phyloP scores from a whole-genome alignment of 2,329 filamentous ascomycete species.

The Xylariaceae sp. region DNA sequence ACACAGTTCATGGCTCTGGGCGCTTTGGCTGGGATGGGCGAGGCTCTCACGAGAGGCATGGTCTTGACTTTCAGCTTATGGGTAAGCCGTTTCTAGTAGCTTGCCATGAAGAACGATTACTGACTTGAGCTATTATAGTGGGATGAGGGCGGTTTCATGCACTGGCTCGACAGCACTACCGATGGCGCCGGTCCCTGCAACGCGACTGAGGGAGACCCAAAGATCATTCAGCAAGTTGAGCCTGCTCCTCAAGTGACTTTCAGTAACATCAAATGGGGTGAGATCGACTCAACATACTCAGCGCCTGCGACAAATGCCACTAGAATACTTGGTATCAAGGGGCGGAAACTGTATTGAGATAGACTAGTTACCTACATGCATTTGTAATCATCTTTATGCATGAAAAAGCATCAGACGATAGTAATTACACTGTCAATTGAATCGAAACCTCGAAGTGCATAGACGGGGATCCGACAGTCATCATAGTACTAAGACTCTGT shows the following conservation, averaged over 20 bases:
- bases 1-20: conserved; percentile 34
- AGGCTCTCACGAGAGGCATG: conserved; percentile 43
- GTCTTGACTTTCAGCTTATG: conserved; percentile 49
- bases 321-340: neutral
- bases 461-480: too few relatives aligned
- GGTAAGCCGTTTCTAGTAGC: too few relatives aligned
- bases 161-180: conserved; percentile 50
- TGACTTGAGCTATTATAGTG: too few relatives aligned
- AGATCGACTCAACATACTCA: conserved; percentile 47
- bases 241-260: conserved; percentile 49
- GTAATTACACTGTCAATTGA: too few relatives aligned
- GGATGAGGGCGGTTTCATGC: conserved; percentile 47
- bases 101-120: too few relatives aligned
- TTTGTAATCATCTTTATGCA: too few relatives aligned
- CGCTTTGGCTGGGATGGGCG: conserved; percentile 40
- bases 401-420: too few relatives aligned
- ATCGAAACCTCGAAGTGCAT: too few relatives aligned
- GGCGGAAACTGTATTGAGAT: neutral
- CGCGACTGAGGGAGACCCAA: conserved; percentile 43
- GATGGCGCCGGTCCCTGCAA: conserved; percentile 48
- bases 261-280: conserved; percentile 54
- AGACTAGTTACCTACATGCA: too few relatives aligned
- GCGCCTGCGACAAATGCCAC: conserved; percentile 1
- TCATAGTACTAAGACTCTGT: too few relatives aligned
- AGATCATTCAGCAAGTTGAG: conserved; percentile 39